Conservation (phyloP, 2,329 filamentous ascomycete genomes). For the Aspergillus sp. region DNA sequence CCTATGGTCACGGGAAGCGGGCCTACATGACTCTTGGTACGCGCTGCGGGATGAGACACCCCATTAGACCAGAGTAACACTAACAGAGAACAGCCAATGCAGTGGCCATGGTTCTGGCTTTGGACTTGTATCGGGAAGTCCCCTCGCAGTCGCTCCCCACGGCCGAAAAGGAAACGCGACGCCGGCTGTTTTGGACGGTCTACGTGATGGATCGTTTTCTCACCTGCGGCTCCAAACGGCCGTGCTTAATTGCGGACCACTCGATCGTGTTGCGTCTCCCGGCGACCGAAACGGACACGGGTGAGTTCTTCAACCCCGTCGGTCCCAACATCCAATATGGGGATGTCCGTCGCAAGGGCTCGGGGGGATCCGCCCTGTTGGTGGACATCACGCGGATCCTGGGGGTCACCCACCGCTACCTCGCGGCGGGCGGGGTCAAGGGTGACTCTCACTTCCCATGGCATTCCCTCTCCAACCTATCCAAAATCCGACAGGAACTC, state of each 20-base stretch:
- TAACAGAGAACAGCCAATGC: conserved; percentile 58
- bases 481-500: conserved; percentile 80
- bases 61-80: not conserved
- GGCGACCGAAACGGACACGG: conserved; percentile 63
- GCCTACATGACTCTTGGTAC: conserved; percentile 82
- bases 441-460: conserved; percentile 89
- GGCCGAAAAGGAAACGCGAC: conserved; percentile 70
- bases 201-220: conserved; percentile 84
- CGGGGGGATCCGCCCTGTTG: conserved; percentile 75
- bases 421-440: conserved; percentile 82
- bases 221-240: conserved; percentile 76
- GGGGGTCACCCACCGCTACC: conserved; percentile 78
- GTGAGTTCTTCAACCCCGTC: conserved; percentile 77
- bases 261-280: conserved; percentile 73
- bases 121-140: conserved; percentile 77
- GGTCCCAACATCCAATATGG: conserved; percentile 75
- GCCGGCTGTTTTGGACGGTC: conserved; percentile 85
- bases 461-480: conserved; percentile 81
- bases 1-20: conserved; percentile 76
- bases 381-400: conserved; percentile 82
- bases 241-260: conserved; percentile 76
- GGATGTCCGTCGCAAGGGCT: conserved; percentile 64
- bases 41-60: not conserved
- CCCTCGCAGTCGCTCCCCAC: conserved; percentile 62
- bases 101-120: conserved; percentile 77